Percentiles rank a stretch among this genome's conserved stretches.
Conservation (phyloP, 2,329 filamentous ascomycete genomes). For the Aspergillaceae sp. region DNA sequence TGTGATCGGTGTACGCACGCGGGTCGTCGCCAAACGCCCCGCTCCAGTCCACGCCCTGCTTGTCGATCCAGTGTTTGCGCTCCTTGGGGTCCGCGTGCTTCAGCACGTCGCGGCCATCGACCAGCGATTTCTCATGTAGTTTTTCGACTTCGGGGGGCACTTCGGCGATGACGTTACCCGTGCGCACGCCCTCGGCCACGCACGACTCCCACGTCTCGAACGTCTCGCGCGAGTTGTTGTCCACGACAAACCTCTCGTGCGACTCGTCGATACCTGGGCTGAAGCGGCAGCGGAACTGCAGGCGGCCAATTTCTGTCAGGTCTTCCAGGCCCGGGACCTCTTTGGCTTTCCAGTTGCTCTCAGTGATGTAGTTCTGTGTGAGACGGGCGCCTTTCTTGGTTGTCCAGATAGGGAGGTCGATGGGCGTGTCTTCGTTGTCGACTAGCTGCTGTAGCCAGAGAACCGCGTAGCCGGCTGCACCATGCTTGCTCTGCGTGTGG, state of each 20-base stretch:
- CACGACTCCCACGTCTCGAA: constrained; percentile 94
- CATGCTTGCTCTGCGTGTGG: constrained; percentile 58
- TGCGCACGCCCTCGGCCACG: constrained; percentile 73
- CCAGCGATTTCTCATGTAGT: constrained; percentile 73
- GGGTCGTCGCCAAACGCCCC: constrained; percentile 78
- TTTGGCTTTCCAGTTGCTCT: constrained; percentile 58
- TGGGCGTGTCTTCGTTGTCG: constrained; percentile 66
- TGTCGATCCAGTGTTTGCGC: constrained; percentile 67
- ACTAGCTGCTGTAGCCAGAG: constrained; percentile 80
- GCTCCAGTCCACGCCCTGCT: constrained; percentile 76
- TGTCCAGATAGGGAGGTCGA: constrained; percentile 86
- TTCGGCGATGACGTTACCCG: constrained; percentile 60
- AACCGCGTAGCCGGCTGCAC: constrained; percentile 64
- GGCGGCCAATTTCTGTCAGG: constrained; percentile 68
- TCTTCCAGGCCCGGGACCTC: constrained; percentile 63
- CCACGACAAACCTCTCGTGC: constrained; percentile 71
- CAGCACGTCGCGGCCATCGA: constrained; percentile 71
- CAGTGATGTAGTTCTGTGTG: constrained; percentile 86
- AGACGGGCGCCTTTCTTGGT: constrained; percentile 67
- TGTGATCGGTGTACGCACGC: constrained; percentile 47
- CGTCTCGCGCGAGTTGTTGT: constrained; percentile 85
- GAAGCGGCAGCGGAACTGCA: constrained; percentile 73
- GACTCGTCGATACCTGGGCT: constrained; percentile 83
- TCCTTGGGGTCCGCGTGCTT: constrained; percentile 58
- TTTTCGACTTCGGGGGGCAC: constrained; percentile 63